Percentiles rank a stretch among this genome's conserved stretches.
Conservation (phyloP, 495 filamentous ascomycete genomes). For the Trichocladium antarcticum region DNA sequence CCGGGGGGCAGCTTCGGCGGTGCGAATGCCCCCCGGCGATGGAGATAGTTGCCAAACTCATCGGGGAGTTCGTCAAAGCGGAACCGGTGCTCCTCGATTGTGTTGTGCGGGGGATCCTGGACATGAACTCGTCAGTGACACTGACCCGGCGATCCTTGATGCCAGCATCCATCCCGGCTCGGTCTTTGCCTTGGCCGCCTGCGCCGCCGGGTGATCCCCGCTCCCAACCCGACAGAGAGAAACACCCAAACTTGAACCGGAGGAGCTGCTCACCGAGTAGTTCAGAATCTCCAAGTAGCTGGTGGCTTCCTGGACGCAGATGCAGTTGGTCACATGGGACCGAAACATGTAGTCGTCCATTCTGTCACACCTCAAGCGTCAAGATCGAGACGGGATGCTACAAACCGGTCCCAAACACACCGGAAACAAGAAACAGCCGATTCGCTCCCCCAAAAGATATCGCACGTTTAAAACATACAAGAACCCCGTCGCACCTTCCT, state of each 20-base stretch:
- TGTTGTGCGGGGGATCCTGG: slow-evolving; percentile 34
- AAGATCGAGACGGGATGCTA: background rate
- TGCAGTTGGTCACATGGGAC: slow-evolving; percentile 32
- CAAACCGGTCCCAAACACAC: no score
- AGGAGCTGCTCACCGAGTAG: slow-evolving; percentile 37
- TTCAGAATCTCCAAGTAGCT: slow-evolving; percentile 45
- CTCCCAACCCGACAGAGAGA: background rate
- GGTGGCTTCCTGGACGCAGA: slow-evolving; percentile 36
- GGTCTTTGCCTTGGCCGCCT: background rate
- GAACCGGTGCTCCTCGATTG: slow-evolving; percentile 37
- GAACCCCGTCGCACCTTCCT: no score
- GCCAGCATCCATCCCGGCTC: background rate
- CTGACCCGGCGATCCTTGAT: background rate
- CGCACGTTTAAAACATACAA: no score
- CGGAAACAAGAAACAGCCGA: no score
- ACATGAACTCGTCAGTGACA: background rate
- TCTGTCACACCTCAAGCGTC: background rate
- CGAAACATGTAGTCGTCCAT: slow-evolving; percentile 49
- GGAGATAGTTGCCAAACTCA: slow-evolving; percentile 45
- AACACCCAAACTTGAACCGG: background rate
- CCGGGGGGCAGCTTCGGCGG: slow-evolving; percentile 31
- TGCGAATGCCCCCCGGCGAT: slow-evolving; percentile 38
- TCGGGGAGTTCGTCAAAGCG: slow-evolving; percentile 29
- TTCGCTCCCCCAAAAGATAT: no score
- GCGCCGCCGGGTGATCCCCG: background rate